phyloP scores from a whole-genome alignment of 352 stramenopile species.

The Phytophthora crassamura region DNA sequence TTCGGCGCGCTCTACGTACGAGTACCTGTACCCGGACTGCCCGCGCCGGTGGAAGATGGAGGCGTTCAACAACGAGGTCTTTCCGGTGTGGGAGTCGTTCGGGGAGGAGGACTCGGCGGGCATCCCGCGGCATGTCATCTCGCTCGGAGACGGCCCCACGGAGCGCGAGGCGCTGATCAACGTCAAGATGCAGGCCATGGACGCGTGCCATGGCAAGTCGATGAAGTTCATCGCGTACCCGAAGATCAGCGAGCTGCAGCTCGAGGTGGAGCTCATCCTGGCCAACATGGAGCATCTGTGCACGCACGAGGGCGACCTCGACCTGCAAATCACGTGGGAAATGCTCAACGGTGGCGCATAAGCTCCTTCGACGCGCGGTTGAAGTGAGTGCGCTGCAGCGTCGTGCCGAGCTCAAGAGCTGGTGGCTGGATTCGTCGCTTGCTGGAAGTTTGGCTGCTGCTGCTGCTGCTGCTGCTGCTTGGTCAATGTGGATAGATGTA shows the following conservation, averaged over 20 bases:
- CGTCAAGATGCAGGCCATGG: constrained; percentile 84
- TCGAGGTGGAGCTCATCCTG: constrained; percentile 84
- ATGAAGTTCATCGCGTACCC: constrained; percentile 91
- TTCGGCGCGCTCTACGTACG: constrained; percentile 91
- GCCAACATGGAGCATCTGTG: constrained; percentile 85
- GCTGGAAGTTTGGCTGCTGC: constrained; percentile 4
- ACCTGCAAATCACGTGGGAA: constrained; percentile 88
- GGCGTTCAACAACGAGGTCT: constrained; percentile 89
- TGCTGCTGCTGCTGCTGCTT: constrained; percentile 20
- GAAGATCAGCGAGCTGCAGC: constrained; percentile 82
- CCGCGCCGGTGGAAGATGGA: constrained; percentile 90
- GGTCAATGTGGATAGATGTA: constrained; percentile 50
- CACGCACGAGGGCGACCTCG: constrained; percentile 82
- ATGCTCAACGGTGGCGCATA: constrained; percentile 71
- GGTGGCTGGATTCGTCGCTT: background rate
- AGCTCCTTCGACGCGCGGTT: constrained; percentile 15
- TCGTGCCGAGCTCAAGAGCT: background rate
- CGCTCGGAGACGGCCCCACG: constrained; percentile 82
- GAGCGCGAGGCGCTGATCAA: constrained; percentile 87
- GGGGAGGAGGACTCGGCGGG: constrained; percentile 51
- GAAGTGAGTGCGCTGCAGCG: constrained; percentile 9
- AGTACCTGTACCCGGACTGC: constrained; percentile 88
- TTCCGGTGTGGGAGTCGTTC: constrained; percentile 77
- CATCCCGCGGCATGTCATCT: constrained; percentile 81
- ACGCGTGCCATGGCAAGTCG: constrained; percentile 84